Evolutionary conservation across 441 rosid genomes (phyloP).

Genomic region (Bocquillonia castaneifolia): DNA sequence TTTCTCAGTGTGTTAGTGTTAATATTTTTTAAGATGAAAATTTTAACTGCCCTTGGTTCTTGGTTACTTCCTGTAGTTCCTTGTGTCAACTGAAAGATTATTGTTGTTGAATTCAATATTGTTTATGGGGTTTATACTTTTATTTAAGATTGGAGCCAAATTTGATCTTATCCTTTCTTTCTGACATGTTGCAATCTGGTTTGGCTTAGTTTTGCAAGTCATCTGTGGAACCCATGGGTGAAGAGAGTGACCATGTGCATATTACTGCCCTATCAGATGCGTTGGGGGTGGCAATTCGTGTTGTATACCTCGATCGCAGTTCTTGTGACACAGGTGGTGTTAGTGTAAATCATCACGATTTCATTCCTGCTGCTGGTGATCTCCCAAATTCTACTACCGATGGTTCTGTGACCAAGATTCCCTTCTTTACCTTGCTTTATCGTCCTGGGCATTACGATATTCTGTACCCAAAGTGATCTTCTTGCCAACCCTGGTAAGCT

Average conservation of each 20-base stretch:
- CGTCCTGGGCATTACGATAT: constrained; percentile 98
- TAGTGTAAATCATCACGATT: constrained; percentile 88
- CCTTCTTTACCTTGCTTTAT: constrained; percentile 80
- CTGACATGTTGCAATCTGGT: constrained; percentile 19
- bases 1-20: background rate
- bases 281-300: constrained; percentile 82
- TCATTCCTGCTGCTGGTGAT: constrained; percentile 50
- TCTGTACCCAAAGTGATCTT: constrained; percentile 69
- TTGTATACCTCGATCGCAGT: constrained; percentile 91
- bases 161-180: background rate
- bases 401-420: constrained; percentile 34
- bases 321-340: constrained; percentile 70
- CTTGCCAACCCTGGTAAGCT: constrained; percentile 29
- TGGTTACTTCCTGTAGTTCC: background rate
- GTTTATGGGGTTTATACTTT: background rate
- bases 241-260: constrained; percentile 96
- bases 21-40: background rate
- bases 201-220: constrained; percentile 87
- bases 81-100: background rate
- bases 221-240: constrained; percentile 99
- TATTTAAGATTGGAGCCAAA: background rate
- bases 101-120: background rate
- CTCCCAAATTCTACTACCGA: constrained; percentile 31
- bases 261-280: constrained; percentile 87
- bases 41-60: background rate